Percentiles rank a stretch among this genome's conserved stretches.
Conservation (phyloP, 2,329 filamentous ascomycete species). For the Alternaria solani region DNA sequence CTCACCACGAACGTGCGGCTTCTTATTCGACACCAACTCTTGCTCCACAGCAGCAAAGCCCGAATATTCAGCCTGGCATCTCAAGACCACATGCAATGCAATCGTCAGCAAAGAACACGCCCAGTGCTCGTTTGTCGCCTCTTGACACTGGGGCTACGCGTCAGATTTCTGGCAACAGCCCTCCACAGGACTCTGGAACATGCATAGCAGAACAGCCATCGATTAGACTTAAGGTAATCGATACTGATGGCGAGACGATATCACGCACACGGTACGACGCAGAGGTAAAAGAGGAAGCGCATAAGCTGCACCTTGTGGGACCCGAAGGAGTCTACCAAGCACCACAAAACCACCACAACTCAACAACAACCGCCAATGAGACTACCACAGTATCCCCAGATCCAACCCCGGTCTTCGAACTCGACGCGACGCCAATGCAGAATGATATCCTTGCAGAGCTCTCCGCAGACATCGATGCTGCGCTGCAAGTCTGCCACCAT, state of each 20-base stretch:
- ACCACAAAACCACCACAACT: background rate
- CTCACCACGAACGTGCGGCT: background rate
- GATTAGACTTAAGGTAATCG: background rate
- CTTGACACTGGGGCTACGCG: background rate
- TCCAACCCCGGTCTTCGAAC: slow-evolving; percentile 16
- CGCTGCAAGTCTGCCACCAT: background rate
- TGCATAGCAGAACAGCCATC: background rate
- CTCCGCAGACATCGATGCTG: slow-evolving; percentile 24
- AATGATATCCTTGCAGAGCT: slow-evolving; percentile 28
- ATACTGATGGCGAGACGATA: background rate
- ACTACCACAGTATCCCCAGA: background rate
- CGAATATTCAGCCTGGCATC: background rate
- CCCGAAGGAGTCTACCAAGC: slow-evolving; percentile 10
- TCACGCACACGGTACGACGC: slow-evolving; percentile 2
- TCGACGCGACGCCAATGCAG: slow-evolving; percentile 9
- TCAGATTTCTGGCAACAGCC: background rate
- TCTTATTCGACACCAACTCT: background rate
- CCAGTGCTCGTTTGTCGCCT: too few relatives aligned
- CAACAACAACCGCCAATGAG: background rate
- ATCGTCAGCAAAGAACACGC: background rate
- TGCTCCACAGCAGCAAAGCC: background rate
- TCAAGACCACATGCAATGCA: background rate
- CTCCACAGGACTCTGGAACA: background rate
- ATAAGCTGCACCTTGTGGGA: slow-evolving; percentile 8
- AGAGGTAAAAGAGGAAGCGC: background rate